Evolutionary conservation across 1,139 yeast species (phyloP), one percentile per base, ranked within the genome.

Genomic region (Barnettozyma hawaiiensis): DNA sequence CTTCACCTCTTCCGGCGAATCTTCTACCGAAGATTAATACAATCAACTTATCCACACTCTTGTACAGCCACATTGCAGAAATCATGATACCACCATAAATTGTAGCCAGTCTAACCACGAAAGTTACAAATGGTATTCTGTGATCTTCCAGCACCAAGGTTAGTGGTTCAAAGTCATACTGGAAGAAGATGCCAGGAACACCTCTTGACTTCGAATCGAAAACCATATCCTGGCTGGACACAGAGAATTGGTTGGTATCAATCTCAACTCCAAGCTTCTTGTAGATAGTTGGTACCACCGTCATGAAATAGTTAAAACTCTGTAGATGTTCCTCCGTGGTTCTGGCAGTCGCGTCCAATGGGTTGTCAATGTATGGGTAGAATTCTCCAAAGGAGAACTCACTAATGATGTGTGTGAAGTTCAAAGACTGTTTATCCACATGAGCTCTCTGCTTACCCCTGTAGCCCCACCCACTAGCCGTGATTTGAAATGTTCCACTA

Each of bases 381-480:
- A 84, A 89, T 28, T 79, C 86, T 18, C 99, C 98, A 64, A 81
- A 92, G 9, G 97, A 89, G 50, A 89, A 77, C 62, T 92, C 97
- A 48, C 78, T 79, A 46, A 92, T 82, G 7, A 78, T 78, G 63
- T 92, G 98, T 2, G 96, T 75, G 57, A 90, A 85, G 60, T 92
- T 85, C 45, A 86, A 62, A 16, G 71, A 65, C 29, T 76, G 77
- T 10, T 57, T 26, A 5, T 76, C 73, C 4, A 72, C 69, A 42
- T 65, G 61, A 47, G 74, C 66, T 46, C 75, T 61, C 43, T 71
- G 72, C 6, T 42, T 36, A 34, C 55, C 67, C 35, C 68, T 52
- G 54, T 78, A 79, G 2, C 85, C 90, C 49, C 69, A 67, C 0
- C 90, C 94, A 54, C 75, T 78, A 3, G 85, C 92, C 1, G 94